Conservation (phyloP, 2,329 filamentous ascomycete genomes). For the Incumbomyces lentus region DNA sequence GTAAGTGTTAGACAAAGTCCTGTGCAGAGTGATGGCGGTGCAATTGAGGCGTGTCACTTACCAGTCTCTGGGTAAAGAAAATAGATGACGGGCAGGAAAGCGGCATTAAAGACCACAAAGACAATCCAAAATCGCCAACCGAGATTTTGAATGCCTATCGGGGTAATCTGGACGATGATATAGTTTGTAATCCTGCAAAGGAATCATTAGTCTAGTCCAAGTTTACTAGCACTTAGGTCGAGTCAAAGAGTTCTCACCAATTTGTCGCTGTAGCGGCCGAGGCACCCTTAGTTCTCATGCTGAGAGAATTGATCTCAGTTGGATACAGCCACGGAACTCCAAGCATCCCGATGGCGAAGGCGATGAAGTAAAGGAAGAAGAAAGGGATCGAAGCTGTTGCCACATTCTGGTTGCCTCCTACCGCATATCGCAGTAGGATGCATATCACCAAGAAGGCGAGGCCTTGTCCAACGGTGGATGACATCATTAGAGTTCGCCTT, state of each 20-base stretch:
- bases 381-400: constrained; percentile 35
- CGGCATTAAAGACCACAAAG: constrained; percentile 35
- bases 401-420: constrained; percentile 19
- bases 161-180: constrained; percentile 34
- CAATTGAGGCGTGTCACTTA: too few relatives aligned
- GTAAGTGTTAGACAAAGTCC: too few relatives aligned
- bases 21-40: too few relatives aligned
- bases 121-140: constrained; percentile 36
- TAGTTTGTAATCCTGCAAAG: constrained; percentile 6
- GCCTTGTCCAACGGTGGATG: constrained; percentile 42
- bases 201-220: too few relatives aligned
- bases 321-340: constrained; percentile 40
- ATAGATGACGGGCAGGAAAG: constrained; percentile 40
- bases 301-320: constrained; percentile 40
- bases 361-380: constrained; percentile 46
- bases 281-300: constrained; percentile 40
- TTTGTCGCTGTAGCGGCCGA: constrained; percentile 42
- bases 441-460: constrained; percentile 45
- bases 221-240: background rate
- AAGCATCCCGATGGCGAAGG: constrained; percentile 42
- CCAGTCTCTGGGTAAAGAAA: constrained; percentile 28
- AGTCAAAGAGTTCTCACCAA: constrained; percentile 33
- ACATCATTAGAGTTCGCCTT: constrained; percentile 50
- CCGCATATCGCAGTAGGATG: constrained; percentile 36
- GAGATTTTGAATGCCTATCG: constrained; percentile 32